Percentiles rank a stretch among this genome's conserved stretches.
Evolutionary conservation across 805 yeast genomes (phyloP).

Genomic region (Nakazawaea ernobii): DNA sequence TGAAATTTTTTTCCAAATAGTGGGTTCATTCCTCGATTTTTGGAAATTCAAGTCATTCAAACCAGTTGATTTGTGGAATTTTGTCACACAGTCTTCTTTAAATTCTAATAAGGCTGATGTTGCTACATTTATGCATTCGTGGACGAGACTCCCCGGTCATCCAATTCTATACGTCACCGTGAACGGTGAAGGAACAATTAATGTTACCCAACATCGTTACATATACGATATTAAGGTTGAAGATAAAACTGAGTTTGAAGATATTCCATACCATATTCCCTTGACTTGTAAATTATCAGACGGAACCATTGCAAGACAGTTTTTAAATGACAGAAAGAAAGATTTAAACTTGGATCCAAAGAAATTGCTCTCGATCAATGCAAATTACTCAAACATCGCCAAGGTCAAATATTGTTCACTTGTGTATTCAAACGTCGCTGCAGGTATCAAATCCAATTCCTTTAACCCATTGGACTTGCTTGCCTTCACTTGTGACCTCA

Average conservation of each 20-base stretch:
- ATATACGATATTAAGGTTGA: conserved; percentile 17
- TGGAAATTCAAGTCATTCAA: conserved; percentile 35
- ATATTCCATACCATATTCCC: conserved; percentile 60
- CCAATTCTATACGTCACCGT: conserved; percentile 42
- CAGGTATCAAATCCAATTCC: conserved; percentile 13
- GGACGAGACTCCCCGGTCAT: conserved; percentile 56
- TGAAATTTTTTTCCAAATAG: conserved; percentile 26
- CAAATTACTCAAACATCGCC: conserved; percentile 40
- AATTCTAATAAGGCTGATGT: conserved; percentile 34
- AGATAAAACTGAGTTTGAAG: conserved; percentile 33
- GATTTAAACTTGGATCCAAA: conserved; percentile 24
- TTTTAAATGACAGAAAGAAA: conserved; percentile 38
- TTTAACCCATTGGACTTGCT: conserved; percentile 28
- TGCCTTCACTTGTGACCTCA: conserved; percentile 33
- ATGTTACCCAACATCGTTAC: conserved; percentile 33
- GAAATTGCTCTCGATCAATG: conserved; percentile 35
- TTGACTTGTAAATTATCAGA: conserved; percentile 34
- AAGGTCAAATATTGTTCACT: conserved; percentile 38
- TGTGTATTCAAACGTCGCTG: conserved; percentile 20
- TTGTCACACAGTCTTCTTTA: conserved; percentile 20
- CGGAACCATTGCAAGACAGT: conserved; percentile 30
- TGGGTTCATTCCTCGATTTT: conserved; percentile 32
- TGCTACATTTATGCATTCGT: conserved; percentile 48
- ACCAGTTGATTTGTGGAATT: conserved; percentile 49
- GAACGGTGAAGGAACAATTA: conserved; percentile 22